Conservation (phyloP, 2,329 filamentous ascomycete species). For the Sporothrix protearum region DNA sequence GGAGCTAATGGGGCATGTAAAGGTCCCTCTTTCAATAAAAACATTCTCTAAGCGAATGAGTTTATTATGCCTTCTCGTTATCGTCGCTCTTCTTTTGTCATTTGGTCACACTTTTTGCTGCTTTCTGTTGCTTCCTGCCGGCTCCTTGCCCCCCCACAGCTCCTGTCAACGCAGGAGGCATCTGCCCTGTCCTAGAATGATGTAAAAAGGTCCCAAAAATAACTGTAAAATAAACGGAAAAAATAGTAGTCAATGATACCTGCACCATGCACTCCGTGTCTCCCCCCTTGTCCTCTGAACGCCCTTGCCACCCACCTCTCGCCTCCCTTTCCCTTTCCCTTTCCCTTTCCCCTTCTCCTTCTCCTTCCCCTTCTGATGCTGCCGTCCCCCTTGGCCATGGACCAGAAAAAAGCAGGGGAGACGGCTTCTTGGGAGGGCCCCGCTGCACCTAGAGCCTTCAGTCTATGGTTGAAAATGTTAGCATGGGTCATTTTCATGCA, state of each 20-base stretch:
- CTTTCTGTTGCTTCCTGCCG: background rate
- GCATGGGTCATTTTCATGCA: background rate
- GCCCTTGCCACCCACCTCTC: background rate
- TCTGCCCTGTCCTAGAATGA: background rate
- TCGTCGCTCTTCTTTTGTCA: background rate
- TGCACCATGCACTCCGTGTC: background rate
- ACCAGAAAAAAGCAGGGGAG: background rate
- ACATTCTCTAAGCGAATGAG: background rate
- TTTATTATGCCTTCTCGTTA: background rate
- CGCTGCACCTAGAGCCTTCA: slow-evolving; percentile 5
- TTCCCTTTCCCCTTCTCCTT: background rate
- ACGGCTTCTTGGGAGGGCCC: slow-evolving; percentile 19
- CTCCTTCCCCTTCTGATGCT: background rate
- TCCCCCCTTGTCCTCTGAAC: background rate
- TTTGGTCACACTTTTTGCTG: background rate
- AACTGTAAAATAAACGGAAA: background rate
- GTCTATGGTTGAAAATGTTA: background rate
- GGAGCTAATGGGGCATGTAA: background rate
- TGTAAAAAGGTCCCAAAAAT: background rate
- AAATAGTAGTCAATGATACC: background rate
- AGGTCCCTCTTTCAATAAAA: background rate
- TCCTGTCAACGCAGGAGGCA: slow-evolving; percentile 8
- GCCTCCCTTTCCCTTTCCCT: background rate
- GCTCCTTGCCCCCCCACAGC: slow-evolving; percentile 7
- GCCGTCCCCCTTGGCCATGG: background rate